Base-by-base conservation (phyloP, 176 grass and related monocot species). In the Zizania latifolia region DNA sequence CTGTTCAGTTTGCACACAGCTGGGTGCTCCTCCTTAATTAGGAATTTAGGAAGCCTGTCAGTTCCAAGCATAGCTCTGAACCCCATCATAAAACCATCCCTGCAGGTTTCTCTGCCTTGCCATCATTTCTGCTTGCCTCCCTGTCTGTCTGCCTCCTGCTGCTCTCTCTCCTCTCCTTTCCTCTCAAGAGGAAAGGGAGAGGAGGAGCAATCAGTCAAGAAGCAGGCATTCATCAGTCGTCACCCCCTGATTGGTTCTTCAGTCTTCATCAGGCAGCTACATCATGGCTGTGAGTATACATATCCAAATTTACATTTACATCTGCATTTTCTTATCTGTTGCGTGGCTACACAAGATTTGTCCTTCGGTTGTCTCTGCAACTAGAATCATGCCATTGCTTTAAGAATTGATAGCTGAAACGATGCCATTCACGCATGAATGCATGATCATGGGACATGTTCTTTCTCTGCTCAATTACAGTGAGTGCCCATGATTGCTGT, bases 71-170 rank as follows among this genome's bases (percentile, higher is more conserved):
- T 33, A 44, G 22, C 4, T 70, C 82, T 72, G 74, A 57, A 62
- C 51, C 37, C 54, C 78, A 71, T 22, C 78, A 53, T 72, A 78
- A 72, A 87, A 64, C 72, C 79, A 33, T 50, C 57, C 39, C 32
- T 30, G 22, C 4, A 24, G 37, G 30, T 41, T 4, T 30, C 45
- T 50, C 29, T 14, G 16, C 3, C 63, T 53, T 36, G 71, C 30
- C 58, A 23, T 40, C 13, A 11, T 60, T 51, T 17, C 56, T 62
- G 21, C 17, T 12, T 40, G 26, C 50, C 38, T 24, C 21, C 30
- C n/a, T n/a, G n/a, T n/a, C n/a, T n/a, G n/a, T n/a, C n/a, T n/a
- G n/a, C n/a, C n/a, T n/a, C 32, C 10, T 35, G 28, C 70, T 23
- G 24, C 35, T 28, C 1, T 44, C 23, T 53, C 48, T 53, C 22